Evolutionary conservation across 2,329 filamentous ascomycete genomes (phyloP), one percentile per base, ranked within the genome.

Genomic region (Diaporthe sp.): DNA sequence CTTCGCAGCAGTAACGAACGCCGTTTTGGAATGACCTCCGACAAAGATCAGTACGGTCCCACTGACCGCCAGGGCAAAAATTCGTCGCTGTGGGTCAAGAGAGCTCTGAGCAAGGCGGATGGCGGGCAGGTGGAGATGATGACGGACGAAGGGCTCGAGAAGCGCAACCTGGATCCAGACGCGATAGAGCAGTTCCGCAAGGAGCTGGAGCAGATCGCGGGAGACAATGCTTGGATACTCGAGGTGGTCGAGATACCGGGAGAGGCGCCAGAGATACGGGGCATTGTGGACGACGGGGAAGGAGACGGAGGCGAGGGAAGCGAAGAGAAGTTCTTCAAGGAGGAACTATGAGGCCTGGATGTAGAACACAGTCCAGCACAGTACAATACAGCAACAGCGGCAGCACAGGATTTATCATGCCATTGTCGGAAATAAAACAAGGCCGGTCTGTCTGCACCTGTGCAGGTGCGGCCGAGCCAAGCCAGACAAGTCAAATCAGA

Each of bases 181-280:
- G 87, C 92, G 56, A 87, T 97, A 4, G 92, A 96, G 78, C 87
- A 91, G 58, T 86, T 97, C 80, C 89, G 89, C 78, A 88, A 91
- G 76, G 87, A 94, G 79, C 83, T 97, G 73, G 88, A 94, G 80
- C 89, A 91, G 78, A 80, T 94, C 53, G 94, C 94, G 0, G 90
- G 91, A 3, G 91, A 92, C 10, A 90, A 92, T 77, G 91, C 91
- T 22, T 98, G 95, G 95, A 93, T 92, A 79, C 85, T 98, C 74
- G 94, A 97, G 82, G 87, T 97, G 19, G 90, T 97, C 1, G 93
- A 97, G 79, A 87, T 91, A 15, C 89, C 92, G 1, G 88, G 89
- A 30, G 84, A 87, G 6, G 80, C 81, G 6, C 87, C 90, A 76
- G 92, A 95, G 80, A 90, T 96, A 53, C 86, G 93, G 58, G 94